Conservation (phyloP, 192 early-diverging fungal species). For the Coemansia reversa region DNA sequence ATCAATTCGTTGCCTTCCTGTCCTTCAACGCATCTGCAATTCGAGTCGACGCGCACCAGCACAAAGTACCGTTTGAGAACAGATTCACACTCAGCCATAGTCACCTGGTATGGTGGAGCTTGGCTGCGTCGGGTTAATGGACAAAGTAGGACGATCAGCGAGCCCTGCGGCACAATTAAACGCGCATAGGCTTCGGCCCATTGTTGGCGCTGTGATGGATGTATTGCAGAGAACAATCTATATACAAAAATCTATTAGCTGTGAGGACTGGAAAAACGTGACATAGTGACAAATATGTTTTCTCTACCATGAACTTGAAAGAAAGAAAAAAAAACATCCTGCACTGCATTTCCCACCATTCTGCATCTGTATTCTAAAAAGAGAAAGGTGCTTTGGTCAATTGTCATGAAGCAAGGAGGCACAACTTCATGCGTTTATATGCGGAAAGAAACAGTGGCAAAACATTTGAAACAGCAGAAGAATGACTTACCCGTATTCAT, state of each 20-base stretch:
- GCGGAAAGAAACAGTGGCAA: neutral
- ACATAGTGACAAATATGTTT: neutral
- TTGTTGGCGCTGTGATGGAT: conserved; percentile 38
- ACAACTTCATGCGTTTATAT: neutral
- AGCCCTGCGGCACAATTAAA: conserved; percentile 42
- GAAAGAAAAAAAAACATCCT: too few relatives aligned
- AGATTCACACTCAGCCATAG: conserved; percentile 48
- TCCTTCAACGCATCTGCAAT: conserved; percentile 44
- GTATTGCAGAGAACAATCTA: conserved; percentile 50
- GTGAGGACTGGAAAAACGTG: neutral
- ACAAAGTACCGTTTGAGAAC: conserved; percentile 48
- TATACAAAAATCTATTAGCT: conserved; percentile 1
- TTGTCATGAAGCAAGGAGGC: neutral
- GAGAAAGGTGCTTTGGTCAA: neutral
- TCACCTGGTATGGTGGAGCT: conserved; percentile 35
- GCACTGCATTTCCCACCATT: too few relatives aligned
- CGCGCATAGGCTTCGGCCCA: conserved; percentile 49
- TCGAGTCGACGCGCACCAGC: conserved; percentile 44
- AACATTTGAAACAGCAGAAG: neutral
- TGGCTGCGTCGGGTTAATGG: conserved; percentile 39
- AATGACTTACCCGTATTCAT: conserved; percentile 49
- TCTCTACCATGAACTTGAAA: too few relatives aligned
- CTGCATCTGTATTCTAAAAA: neutral
- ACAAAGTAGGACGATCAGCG: conserved; percentile 43
- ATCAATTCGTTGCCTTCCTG: conserved; percentile 49